Evolutionary conservation across 495 filamentous ascomycete species (phyloP).

Genomic region (Tirmania nivea): DNA sequence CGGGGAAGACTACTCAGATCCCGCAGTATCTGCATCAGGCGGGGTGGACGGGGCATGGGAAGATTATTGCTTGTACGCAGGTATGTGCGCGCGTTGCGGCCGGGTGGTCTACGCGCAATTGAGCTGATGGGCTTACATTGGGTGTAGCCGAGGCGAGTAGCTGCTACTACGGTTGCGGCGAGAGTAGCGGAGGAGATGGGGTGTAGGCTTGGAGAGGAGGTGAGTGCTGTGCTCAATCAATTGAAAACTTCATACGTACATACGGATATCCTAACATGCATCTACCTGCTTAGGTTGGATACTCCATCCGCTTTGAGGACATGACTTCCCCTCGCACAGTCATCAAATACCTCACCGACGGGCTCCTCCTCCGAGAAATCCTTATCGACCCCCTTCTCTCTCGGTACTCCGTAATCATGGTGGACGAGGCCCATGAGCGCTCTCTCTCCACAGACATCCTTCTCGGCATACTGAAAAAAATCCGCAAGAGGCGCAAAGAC

Average conservation of each 20-base stretch:
- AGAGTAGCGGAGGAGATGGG: slow-evolving; percentile 87
- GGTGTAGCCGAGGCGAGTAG: slow-evolving; percentile 65
- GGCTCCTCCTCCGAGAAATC: slow-evolving; percentile 79
- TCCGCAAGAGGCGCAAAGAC: slow-evolving; percentile 58
- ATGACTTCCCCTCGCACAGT: slow-evolving; percentile 65
- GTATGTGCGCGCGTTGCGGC: slow-evolving; percentile 26
- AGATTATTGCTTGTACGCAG: slow-evolving; percentile 76
- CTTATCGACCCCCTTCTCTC: slow-evolving; percentile 81
- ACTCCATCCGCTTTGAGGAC: slow-evolving; percentile 93
- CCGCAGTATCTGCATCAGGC: slow-evolving; percentile 72
- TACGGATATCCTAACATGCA: no score
- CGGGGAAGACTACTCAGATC: slow-evolving; percentile 75
- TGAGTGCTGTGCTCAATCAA: slow-evolving; percentile 8
- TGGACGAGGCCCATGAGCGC: slow-evolving; percentile 94
- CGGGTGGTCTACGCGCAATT: background rate
- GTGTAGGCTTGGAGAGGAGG: slow-evolving; percentile 70
- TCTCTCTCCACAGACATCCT: slow-evolving; percentile 87
- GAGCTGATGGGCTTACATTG: slow-evolving; percentile 2
- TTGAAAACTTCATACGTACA: background rate
- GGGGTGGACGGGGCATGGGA: slow-evolving; percentile 68
- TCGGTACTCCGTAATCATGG: slow-evolving; percentile 92
- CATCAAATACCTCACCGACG: slow-evolving; percentile 95
- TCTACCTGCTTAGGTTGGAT: slow-evolving; percentile 39
- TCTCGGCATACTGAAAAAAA: slow-evolving; percentile 86
- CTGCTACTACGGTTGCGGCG: slow-evolving; percentile 75